phyloP scores from a whole-genome alignment of 2,329 filamentous ascomycete genomes.

The Ophiostoma novo-ulmi region DNA sequence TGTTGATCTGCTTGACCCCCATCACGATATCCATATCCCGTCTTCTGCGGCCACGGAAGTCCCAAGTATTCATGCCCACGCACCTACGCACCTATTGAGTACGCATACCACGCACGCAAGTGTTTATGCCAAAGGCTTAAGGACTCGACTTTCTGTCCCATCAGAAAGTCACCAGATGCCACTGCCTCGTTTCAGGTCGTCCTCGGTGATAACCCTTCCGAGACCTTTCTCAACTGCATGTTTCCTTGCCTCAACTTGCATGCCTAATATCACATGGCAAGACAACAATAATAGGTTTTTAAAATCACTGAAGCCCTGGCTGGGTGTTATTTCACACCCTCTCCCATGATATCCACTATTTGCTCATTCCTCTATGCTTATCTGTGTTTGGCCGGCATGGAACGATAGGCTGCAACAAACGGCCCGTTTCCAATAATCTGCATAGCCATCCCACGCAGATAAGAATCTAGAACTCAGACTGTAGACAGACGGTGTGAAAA shows the following conservation, averaged over 20 bases:
- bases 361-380: conserved; percentile 8
- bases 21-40: background rate
- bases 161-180: background rate
- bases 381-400: conserved; percentile 2
- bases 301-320: background rate
- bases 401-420: conserved; percentile 10
- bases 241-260: background rate
- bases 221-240: background rate
- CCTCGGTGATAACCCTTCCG: background rate
- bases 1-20: background rate
- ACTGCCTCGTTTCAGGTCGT: background rate
- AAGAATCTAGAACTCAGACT: background rate
- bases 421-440: conserved; percentile 17
- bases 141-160: background rate
- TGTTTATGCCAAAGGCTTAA: background rate
- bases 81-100: too few relatives aligned
- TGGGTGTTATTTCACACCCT: background rate
- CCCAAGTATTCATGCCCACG: background rate
- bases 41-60: background rate
- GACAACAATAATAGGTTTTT: background rate
- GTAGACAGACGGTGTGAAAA: too few relatives aligned
- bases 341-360: background rate
- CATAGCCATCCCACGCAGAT: background rate
- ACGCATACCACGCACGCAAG: too few relatives aligned
- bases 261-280: background rate